These are phyloP conservation scores for Capsicum chinense DNA, from an alignment of 257 asterid species.

Conservation along the genomic window DNA sequence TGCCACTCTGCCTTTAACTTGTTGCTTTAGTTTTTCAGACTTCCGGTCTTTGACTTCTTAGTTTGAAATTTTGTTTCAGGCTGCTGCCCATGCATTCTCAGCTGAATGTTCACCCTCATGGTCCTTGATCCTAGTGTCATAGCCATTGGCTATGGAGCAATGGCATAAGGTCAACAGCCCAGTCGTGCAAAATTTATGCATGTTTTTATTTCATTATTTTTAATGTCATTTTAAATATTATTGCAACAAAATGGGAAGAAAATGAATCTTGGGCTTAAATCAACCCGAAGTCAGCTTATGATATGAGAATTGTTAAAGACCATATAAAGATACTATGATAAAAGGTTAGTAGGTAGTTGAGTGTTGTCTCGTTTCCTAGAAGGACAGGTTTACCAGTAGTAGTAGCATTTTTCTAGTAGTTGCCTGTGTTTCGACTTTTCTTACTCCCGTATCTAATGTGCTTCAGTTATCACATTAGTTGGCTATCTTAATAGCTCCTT, in stretches of 20 bases:
- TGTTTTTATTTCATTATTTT: not conserved
- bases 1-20: slow-evolving; percentile 20
- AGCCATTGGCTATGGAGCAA: slow-evolving; percentile 16
- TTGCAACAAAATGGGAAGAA: not conserved
- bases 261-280: not conserved
- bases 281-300: not conserved
- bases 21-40: not conserved
- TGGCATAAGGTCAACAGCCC: slow-evolving; percentile 1
- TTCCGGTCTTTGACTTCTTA: not conserved
- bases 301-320: not conserved
- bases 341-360: too few species aligned
- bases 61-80: slow-evolving; percentile 22
- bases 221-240: not conserved
- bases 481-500: too few species aligned
- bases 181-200: not conserved
- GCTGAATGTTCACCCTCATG: slow-evolving; percentile 19
- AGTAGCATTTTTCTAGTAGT: too few species aligned
- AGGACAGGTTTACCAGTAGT: too few species aligned
- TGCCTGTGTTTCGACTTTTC: too few species aligned
- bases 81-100: slow-evolving; percentile 27
- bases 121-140: slow-evolving; percentile 5
- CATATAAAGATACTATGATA: not conserved
- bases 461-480: too few species aligned
- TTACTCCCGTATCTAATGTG: too few species aligned
- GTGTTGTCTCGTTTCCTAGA: too few species aligned